Percentiles rank a stretch among this genome's conserved stretches.
These are phyloP conservation scores for Catharanthus roseus DNA, from an alignment of 257 asterid genomes.

Conservation along the genomic window DNA sequence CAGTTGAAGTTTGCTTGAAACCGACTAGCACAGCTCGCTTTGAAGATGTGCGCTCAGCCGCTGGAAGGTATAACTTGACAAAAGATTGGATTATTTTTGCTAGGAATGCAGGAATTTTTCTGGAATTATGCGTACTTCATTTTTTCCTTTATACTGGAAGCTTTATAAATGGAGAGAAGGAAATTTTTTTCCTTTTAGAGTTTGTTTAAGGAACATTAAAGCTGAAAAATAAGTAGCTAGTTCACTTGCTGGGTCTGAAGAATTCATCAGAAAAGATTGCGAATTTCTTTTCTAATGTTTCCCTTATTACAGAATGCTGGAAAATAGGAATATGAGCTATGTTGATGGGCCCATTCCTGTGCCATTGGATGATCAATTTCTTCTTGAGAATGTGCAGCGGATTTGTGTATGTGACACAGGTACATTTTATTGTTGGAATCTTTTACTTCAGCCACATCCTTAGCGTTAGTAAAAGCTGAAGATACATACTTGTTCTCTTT, in stretches of 20 bases:
- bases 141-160: not conserved
- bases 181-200: not conserved
- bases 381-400: constrained; percentile 63
- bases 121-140: not conserved
- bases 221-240: not conserved
- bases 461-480: not conserved
- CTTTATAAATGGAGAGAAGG: not conserved
- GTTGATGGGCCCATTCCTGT: constrained; percentile 71
- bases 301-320: constrained; percentile 65
- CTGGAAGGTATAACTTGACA: constrained; percentile 50
- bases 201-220: not conserved
- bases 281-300: not conserved
- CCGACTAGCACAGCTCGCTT: constrained; percentile 64
- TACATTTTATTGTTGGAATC: not conserved
- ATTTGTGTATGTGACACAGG: constrained; percentile 91
- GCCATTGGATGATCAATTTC: constrained; percentile 70
- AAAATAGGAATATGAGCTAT: constrained; percentile 90
- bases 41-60: constrained; percentile 62
- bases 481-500: not conserved
- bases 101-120: not conserved
- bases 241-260: not conserved
- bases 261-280: not conserved
- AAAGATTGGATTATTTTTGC: not conserved
- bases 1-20: constrained; percentile 90
- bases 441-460: not conserved